A percentile compares a stretch with the other conserved stretches of the same genome.
Conservation (phyloP, 805 yeast genomes). For the Hanseniaspora jakobsenii region DNA sequence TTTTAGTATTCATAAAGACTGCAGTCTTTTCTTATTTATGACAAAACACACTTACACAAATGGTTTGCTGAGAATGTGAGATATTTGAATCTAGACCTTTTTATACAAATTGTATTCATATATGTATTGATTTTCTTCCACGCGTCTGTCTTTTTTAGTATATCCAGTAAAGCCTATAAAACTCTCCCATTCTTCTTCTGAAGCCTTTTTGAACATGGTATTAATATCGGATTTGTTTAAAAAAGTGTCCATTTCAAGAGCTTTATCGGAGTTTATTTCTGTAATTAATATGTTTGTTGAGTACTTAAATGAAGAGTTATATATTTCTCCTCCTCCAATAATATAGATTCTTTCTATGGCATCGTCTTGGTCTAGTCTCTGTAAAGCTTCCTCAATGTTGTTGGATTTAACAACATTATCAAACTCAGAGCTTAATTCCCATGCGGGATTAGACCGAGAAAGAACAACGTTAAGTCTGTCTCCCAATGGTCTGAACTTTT, state of each 20-base stretch:
- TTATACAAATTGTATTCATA: too few relatives aligned
- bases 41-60: too few relatives aligned
- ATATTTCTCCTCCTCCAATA: conserved; percentile 89
- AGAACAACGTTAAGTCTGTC: conserved; percentile 64
- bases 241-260: conserved; percentile 12
- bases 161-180: too few relatives aligned
- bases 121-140: too few relatives aligned
- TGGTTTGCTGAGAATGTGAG: too few relatives aligned
- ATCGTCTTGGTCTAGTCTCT: conserved; percentile 25
- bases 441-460: conserved; percentile 34
- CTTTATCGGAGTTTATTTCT: conserved; percentile 36
- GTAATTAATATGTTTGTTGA: conserved; percentile 56
- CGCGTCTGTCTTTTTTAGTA: too few relatives aligned
- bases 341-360: conserved; percentile 53
- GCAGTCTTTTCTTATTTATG: too few relatives aligned
- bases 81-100: too few relatives aligned
- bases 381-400: conserved; percentile 35
- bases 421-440: conserved; percentile 14
- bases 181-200: too few relatives aligned
- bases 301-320: conserved; percentile 39
- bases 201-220: neutral
- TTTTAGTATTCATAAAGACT: too few relatives aligned
- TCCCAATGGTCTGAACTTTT: conserved; percentile 69
- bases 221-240: neutral
- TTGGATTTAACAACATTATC: conserved; percentile 27